Evolutionary conservation across 768 basidiomycete species (phyloP).

Genomic region (Podaxis carcinomalis): DNA sequence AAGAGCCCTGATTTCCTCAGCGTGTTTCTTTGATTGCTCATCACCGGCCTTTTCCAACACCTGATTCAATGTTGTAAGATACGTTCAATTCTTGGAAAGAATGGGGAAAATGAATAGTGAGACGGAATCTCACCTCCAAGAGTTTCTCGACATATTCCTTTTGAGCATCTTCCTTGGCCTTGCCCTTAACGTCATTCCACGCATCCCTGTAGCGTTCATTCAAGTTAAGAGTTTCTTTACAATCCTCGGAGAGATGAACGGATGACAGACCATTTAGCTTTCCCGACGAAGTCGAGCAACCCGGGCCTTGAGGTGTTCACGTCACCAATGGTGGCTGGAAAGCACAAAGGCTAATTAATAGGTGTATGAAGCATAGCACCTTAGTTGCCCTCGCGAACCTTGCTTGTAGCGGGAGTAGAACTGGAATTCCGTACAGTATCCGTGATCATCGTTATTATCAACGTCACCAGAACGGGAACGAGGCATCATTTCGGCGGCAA

Average conservation of each 20-base stretch:
- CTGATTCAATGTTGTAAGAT: constrained; percentile 29
- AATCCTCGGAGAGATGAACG: background rate
- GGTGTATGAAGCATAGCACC: too few species aligned
- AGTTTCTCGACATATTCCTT: constrained; percentile 74
- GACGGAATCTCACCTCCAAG: constrained; percentile 44
- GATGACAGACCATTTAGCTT: constrained; percentile 76
- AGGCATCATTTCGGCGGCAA: background rate
- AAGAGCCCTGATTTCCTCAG: constrained; percentile 59
- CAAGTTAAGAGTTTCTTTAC: background rate
- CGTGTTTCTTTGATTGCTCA: constrained; percentile 49
- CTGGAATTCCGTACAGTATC: constrained; percentile 33
- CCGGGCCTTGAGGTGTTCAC: constrained; percentile 62
- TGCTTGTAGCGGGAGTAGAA: constrained; percentile 96
- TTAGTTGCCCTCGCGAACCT: constrained; percentile 38
- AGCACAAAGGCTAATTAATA: background rate
- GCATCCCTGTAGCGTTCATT: constrained; percentile 61
- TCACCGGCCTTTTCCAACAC: constrained; percentile 49
- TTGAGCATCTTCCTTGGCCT: constrained; percentile 66
- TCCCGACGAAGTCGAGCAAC: constrained; percentile 80
- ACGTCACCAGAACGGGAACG: background rate
- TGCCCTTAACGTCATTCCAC: constrained; percentile 74
- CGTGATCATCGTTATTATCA: background rate
- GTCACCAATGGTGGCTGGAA: constrained; percentile 70
- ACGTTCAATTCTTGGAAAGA: background rate
- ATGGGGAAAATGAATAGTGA: background rate